Conservation (phyloP, 2,329 filamentous ascomycete genomes). For the Aspergillus eucalypticola region DNA sequence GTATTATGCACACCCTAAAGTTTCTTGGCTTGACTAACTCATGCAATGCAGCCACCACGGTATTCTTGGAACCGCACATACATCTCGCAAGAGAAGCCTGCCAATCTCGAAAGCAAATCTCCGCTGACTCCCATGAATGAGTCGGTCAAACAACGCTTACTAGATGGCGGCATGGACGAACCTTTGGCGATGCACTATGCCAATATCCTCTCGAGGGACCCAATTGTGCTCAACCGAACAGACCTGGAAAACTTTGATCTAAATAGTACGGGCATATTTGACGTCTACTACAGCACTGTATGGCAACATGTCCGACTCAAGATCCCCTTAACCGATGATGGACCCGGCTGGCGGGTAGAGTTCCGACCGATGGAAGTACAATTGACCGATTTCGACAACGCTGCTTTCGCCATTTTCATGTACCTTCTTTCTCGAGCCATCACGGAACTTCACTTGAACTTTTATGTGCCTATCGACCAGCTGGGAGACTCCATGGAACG, state of each 20-base stretch:
- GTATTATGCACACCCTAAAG: not conserved
- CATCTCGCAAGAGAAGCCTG: slow-evolving; percentile 69
- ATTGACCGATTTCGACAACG: slow-evolving; percentile 91
- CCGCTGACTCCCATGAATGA: not conserved
- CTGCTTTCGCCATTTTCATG: slow-evolving; percentile 88
- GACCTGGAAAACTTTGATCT: slow-evolving; percentile 15
- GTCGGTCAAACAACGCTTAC: slow-evolving; percentile 10
- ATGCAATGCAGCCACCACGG: not conserved
- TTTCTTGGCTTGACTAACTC: not conserved
- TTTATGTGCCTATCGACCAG: slow-evolving; percentile 79
- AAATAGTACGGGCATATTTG: slow-evolving; percentile 15
- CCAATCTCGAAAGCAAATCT: not conserved
- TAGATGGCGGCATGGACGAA: slow-evolving; percentile 24
- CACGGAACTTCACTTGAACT: slow-evolving; percentile 82
- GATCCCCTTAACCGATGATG: slow-evolving; percentile 66
- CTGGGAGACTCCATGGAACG: slow-evolving; percentile 92
- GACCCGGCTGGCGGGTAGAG: slow-evolving; percentile 89
- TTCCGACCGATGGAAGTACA: slow-evolving; percentile 95
- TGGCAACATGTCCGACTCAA: slow-evolving; percentile 23
- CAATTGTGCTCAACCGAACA: slow-evolving; percentile 14
- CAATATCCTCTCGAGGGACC: slow-evolving; percentile 16
- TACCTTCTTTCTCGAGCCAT: slow-evolving; percentile 86
- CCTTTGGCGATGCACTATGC: slow-evolving; percentile 20
- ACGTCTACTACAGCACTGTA: slow-evolving; percentile 18
- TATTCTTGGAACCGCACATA: slow-evolving; percentile 58